phyloP scores from a whole-genome alignment of 2,329 filamentous ascomycete genomes.

The Grosmannia clavigera region DNA sequence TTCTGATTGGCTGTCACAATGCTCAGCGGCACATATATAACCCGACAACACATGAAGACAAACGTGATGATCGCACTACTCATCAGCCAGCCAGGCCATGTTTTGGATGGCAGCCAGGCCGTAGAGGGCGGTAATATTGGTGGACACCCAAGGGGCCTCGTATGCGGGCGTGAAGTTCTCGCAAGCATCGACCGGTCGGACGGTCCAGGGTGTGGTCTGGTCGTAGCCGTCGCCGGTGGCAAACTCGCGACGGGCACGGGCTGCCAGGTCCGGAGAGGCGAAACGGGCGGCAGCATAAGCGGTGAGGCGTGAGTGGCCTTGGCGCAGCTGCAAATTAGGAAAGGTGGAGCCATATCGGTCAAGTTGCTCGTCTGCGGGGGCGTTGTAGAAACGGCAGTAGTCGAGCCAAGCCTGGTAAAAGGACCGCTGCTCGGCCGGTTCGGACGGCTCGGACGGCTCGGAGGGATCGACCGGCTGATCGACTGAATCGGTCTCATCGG shows the following conservation, averaged over 20 bases:
- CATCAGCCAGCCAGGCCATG: constrained; percentile 17
- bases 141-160: constrained; percentile 44
- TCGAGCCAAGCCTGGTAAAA: constrained; percentile 46
- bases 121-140: constrained; percentile 44
- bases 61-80: no score
- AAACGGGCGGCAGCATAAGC: constrained; percentile 33
- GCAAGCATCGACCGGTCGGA: constrained; percentile 19
- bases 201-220: constrained; percentile 23
- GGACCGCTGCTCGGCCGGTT: neutral
- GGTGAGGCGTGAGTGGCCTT: constrained; percentile 46
- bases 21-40: no score
- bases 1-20: no score
- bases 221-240: constrained; percentile 32
- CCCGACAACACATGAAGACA: no score
- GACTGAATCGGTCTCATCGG: no score
- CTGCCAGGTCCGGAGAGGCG: neutral
- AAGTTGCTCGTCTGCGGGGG: constrained; percentile 33
- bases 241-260: constrained; percentile 40
- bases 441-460: constrained; percentile 19
- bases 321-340: constrained; percentile 32
- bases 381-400: constrained; percentile 47
- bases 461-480: neutral
- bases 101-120: constrained; percentile 45
- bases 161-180: constrained; percentile 34
- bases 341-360: constrained; percentile 34